Base-by-base conservation (phyloP, 2,329 filamentous ascomycete genomes). In the Alternaria triticimaculans region DNA sequence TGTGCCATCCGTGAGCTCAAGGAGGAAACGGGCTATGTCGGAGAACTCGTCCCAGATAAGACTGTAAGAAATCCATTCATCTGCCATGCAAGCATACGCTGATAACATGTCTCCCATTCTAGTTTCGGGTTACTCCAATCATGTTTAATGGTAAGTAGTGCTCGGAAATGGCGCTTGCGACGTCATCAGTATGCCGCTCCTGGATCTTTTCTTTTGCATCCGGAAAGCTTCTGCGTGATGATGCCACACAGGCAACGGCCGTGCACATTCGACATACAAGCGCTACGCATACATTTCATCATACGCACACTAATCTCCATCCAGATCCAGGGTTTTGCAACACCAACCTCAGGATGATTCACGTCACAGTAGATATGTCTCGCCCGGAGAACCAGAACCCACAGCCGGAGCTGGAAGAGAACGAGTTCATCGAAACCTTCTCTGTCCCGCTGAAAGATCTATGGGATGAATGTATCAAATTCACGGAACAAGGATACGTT, bases 341-440 rank as follows among this genome's bases (percentile, higher is more conserved):
- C 58, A 82, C 80, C 14, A 82, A 81, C 56, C 72, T 82, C 43
- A 84, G 86, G 58, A 89, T 91, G 86, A 88, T 94, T 14, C 91
- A 94, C 74, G 87, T 94, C 45, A 86, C 84, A 1, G 87, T 95
- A 66, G 91, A 95, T 78, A 87, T 92, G 84, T 84, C 82, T 5
- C 82, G 88, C 2, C 86, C 90, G 0, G 89, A 89, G 71, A 95
- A 95, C 75, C 86, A 90, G 75, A 84, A 91, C 57, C 88, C 88
- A 2, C 67, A 89, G 77, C 89, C 92, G 0, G 82, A 91, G 74
- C 84, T 94, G 7, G 92, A 95, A 76, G 92, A 94, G 25, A 90
- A 89, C 66, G 92, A 95, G 80, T 94, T 94, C 75, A 94, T 95
- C 73, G 91, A 94, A 77, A 89, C 90, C 33, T 94, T 95, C 72